phyloP scores from a whole-genome alignment of 805 yeast species.

The Zygosaccharomyces rouxii region DNA sequence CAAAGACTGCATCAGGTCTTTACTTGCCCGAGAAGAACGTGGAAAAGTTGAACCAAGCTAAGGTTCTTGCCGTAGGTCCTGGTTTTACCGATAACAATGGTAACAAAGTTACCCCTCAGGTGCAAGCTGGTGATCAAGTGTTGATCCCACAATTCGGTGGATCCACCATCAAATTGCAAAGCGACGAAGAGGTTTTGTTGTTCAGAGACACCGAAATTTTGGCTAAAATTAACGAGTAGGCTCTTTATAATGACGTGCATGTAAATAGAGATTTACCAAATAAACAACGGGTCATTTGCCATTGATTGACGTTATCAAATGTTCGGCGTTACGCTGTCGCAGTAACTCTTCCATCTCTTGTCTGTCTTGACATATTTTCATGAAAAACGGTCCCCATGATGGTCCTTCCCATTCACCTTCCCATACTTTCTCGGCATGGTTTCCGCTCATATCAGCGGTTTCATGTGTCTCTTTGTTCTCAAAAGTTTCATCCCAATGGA shows the following conservation, averaged over 20 bases:
- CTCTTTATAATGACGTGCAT: conserved; percentile 9
- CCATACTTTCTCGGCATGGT: conserved; percentile 57
- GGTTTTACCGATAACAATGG: conserved; percentile 80
- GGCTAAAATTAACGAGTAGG: conserved; percentile 69
- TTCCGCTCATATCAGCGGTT: conserved; percentile 39
- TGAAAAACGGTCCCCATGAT: conserved; percentile 66
- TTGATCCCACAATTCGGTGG: conserved; percentile 95
- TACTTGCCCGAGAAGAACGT: conserved; percentile 95
- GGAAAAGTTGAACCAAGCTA: conserved; percentile 87
- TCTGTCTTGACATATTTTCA: conserved; percentile 48
- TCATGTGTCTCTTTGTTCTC: conserved; percentile 30
- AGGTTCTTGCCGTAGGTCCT: conserved; percentile 92
- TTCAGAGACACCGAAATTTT: conserved; percentile 93
- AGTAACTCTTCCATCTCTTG: conserved; percentile 49
- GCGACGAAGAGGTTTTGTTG: conserved; percentile 67
- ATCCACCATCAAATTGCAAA: conserved; percentile 78
- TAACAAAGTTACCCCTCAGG: conserved; percentile 64
- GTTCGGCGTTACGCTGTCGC: conserved; percentile 48
- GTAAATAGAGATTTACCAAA: conserved; percentile 13
- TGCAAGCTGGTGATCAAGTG: conserved; percentile 87
- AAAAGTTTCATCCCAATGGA: conserved; percentile 62
- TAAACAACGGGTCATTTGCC: conserved; percentile 3
- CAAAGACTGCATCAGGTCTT: conserved; percentile 88
- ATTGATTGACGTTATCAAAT: conserved; percentile 20
- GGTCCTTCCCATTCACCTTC: conserved; percentile 56